Base-by-base conservation (phyloP, 2,329 filamentous ascomycete species). In the Sordariomycetes sp. region DNA sequence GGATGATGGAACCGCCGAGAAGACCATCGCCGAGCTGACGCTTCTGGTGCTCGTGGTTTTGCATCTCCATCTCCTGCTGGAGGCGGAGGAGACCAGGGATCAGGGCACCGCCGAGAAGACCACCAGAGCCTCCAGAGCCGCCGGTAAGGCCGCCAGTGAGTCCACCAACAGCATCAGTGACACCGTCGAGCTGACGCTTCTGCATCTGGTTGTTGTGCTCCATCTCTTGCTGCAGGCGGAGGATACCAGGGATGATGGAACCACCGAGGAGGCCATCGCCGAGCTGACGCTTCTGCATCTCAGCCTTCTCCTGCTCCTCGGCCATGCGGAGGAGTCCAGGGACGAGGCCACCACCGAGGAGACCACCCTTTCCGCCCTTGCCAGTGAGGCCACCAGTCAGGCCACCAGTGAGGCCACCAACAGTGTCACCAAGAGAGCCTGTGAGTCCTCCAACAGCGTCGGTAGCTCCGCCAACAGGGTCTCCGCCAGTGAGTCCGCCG, bases 11-110 rank as follows among this genome's bases (percentile, higher is more conserved):
- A n/a, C 6, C 6, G 12, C 25, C 25, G n/a, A n/a, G 25, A 6
- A 27, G n/a, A n/a, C 21, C 30, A 8, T 15, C 30, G 16, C 8
- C 30, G 19, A 32, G 30, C 18, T 32, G 30, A 10, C 30, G 30
- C 30, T 32, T 32, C 8, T 23, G 6, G 19, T n/a, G n/a, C n/a
- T n/a, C n/a, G n/a, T n/a, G 12, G 11, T 12, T 21, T 20, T 11
- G 10, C 14, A 23, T 17, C 20, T 7, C 8, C 3, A 6, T 11
- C 18, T 8, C 18, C 17, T 28, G 8, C 25, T 14, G 8, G 12
- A 27, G 25, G 12, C 21, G 21, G 8, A 27, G 25, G 25, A 6
- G n/a, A 7, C 25, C 12, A 15, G 12, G 25, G 6, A 27, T 6
- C n/a, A n/a, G 25, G 25, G 6, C 25, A n/a, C 6, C 6, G 12